These are phyloP conservation scores for Phytophthora ramorum DNA, from an alignment of 352 stramenopile genomes.

Conservation along the genomic window DNA sequence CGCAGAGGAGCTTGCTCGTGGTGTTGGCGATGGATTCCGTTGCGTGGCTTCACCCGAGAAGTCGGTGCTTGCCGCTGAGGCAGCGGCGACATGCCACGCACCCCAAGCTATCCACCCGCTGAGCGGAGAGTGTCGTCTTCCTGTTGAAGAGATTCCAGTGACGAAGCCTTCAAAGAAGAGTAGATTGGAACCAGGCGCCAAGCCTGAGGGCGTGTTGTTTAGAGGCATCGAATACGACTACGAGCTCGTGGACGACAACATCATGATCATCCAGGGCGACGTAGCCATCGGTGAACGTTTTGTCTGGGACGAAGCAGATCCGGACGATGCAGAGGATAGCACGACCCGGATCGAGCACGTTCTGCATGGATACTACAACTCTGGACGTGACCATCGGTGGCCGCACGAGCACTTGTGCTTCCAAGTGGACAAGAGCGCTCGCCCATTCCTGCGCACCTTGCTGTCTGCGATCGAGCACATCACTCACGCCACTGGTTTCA, in stretches of 20 bases:
- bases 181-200: not conserved
- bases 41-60: slow-evolving; percentile 37
- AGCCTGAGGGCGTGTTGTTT: slow-evolving; percentile 57
- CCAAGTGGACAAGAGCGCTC: slow-evolving; percentile 59
- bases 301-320: slow-evolving; percentile 38
- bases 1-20: slow-evolving; percentile 35
- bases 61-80: slow-evolving; percentile 43
- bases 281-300: slow-evolving; percentile 72
- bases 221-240: slow-evolving; percentile 88
- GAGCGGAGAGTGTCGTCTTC: slow-evolving; percentile 68
- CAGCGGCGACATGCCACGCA: slow-evolving; percentile 42
- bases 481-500: slow-evolving; percentile 66
- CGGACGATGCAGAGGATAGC: slow-evolving; percentile 7
- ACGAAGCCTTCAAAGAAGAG: slow-evolving; percentile 27
- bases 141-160: slow-evolving; percentile 61
- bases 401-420: slow-evolving; percentile 68
- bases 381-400: slow-evolving; percentile 80
- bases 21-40: slow-evolving; percentile 49
- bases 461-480: slow-evolving; percentile 71
- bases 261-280: slow-evolving; percentile 85
- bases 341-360: slow-evolving; percentile 37
- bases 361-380: slow-evolving; percentile 86
- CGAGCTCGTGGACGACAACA: slow-evolving; percentile 70
- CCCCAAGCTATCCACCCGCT: slow-evolving; percentile 54
- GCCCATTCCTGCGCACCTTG: slow-evolving; percentile 48